Percentiles rank a stretch among this genome's conserved stretches.
Evolutionary conservation across 2,329 filamentous ascomycete species (phyloP).

Genomic region (Fusarium scirpi): DNA sequence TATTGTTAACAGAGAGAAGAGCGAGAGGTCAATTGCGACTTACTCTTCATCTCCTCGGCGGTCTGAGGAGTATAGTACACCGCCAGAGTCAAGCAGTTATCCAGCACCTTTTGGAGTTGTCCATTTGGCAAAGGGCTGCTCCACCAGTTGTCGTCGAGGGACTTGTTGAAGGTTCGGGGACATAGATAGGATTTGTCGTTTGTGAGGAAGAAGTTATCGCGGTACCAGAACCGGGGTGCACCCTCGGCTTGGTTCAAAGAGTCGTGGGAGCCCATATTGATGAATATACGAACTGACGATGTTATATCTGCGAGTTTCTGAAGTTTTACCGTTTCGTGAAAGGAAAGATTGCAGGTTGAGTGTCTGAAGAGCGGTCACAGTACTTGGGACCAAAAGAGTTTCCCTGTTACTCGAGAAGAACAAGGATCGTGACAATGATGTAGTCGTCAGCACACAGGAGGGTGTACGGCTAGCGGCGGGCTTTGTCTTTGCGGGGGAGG

Average conservation of each 20-base stretch:
- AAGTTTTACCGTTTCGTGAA: background rate
- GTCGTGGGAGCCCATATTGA: conserved; percentile 46
- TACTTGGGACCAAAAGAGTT: conserved; percentile 1
- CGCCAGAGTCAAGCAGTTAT: conserved; percentile 70
- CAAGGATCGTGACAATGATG: conserved; percentile 34
- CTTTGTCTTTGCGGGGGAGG: conserved; percentile 27
- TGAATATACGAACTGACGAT: conserved; percentile 24
- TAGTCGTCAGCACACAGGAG: conserved; percentile 31
- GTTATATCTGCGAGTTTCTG: background rate
- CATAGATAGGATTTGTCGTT: conserved; percentile 69
- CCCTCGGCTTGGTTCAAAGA: conserved; percentile 49
- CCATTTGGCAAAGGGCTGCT: conserved; percentile 63
- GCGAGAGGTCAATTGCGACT: conserved; percentile 16
- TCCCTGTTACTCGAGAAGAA: conserved; percentile 7
- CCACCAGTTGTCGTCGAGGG: conserved; percentile 72
- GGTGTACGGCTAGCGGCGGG: conserved; percentile 44
- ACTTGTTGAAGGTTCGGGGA: conserved; percentile 64
- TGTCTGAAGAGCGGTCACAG: background rate
- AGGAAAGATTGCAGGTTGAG: background rate
- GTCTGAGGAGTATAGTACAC: conserved; percentile 62
- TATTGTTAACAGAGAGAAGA: conserved; percentile 17
- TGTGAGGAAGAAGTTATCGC: conserved; percentile 69
- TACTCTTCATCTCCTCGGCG: conserved; percentile 55
- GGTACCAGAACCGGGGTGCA: conserved; percentile 60
- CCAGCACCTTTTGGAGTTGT: conserved; percentile 63